A percentile compares a stretch with the other conserved stretches of the same genome.
phyloP scores from a whole-genome alignment of 805 yeast genomes.

The Candida gorgasii region DNA sequence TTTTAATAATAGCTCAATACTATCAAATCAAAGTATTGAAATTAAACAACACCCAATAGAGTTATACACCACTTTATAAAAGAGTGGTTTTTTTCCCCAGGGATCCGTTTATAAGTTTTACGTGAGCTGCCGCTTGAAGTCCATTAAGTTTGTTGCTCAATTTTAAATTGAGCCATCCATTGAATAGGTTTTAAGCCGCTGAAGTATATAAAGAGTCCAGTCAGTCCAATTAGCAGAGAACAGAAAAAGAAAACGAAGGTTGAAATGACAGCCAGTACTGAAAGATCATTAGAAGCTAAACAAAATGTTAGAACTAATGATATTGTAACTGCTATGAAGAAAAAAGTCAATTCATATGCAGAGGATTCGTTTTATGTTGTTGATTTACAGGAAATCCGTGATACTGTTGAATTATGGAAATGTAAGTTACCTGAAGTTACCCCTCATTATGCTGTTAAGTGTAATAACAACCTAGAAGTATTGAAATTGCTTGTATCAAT shows the following conservation, averaged over 20 bases:
- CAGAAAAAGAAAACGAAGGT: neutral
- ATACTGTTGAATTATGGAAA: constrained; percentile 66
- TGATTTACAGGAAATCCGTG: constrained; percentile 71
- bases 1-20: constrained; percentile 1
- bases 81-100: constrained; percentile 6
- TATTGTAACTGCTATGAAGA: constrained; percentile 10
- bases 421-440: constrained; percentile 65
- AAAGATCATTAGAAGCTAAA: too few relatives aligned
- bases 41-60: neutral
- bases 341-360: constrained; percentile 55
- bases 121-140: constrained; percentile 51
- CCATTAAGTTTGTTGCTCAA: constrained; percentile 30
- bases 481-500: constrained; percentile 55
- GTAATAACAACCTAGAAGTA: constrained; percentile 74
- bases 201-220: constrained; percentile 20
- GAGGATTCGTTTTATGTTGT: constrained; percentile 89
- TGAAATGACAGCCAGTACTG: constrained; percentile 1
- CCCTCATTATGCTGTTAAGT: constrained; percentile 94
- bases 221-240: constrained; percentile 5
- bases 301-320: constrained; percentile 1
- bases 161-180: constrained; percentile 27
- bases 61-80: neutral
- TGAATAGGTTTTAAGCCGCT: constrained; percentile 17
- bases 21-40: neutral
- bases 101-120: constrained; percentile 11